Percentiles rank a stretch among this genome's conserved stretches.
Evolutionary conservation across 2,329 filamentous ascomycete species (phyloP).

Genomic region (Trematosphaeria pertusa): DNA sequence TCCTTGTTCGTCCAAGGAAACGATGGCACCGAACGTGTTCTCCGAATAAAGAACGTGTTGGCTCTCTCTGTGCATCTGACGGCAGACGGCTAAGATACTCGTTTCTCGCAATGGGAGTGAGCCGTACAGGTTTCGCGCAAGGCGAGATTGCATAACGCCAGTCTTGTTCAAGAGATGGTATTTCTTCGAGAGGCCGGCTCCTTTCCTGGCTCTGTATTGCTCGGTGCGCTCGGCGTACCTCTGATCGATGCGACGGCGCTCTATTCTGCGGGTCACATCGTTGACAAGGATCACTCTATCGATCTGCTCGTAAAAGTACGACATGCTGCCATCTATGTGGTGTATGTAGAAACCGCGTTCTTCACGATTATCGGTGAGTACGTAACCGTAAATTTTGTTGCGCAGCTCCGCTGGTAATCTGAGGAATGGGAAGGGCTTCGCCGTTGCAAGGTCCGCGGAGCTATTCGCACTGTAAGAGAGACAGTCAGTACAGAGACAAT

Average conservation of each 20-base stretch:
- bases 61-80: background rate
- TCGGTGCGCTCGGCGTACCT: too few relatives aligned
- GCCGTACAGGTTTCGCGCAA: background rate
- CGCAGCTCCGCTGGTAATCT: background rate
- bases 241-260: background rate
- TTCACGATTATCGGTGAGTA: background rate
- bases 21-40: constrained; percentile 2
- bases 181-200: too few relatives aligned
- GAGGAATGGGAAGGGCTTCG: constrained; percentile 2
- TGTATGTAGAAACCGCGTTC: background rate
- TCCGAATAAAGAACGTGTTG: constrained; percentile 1
- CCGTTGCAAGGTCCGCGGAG: too few relatives aligned
- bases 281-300: background rate
- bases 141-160: background rate
- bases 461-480: too few relatives aligned
- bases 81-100: background rate
- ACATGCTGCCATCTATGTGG: background rate
- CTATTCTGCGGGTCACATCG: background rate
- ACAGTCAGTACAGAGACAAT: too few relatives aligned
- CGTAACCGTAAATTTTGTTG: background rate
- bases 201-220: too few relatives aligned
- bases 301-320: background rate
- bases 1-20: background rate
- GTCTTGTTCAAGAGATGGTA: background rate
- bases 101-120: background rate